Conservation (phyloP, 139 green algal species). For the Ostreobium quekettii region DNA sequence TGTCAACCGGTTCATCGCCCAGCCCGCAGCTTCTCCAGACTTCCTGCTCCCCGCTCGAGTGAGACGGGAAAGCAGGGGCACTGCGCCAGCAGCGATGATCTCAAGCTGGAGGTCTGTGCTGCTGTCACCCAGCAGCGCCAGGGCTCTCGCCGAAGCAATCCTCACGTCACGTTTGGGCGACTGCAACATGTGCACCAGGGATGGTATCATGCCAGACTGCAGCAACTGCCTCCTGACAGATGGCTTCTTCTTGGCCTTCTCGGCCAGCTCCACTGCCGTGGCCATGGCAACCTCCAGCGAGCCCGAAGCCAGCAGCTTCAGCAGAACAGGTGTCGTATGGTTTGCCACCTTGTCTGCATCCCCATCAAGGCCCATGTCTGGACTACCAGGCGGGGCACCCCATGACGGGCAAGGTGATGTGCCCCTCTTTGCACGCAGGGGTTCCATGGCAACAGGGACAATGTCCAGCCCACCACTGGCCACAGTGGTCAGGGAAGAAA, state of each 20-base stretch:
- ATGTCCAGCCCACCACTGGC: too few species aligned
- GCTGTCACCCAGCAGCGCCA: constrained; percentile 1
- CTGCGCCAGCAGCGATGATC: constrained; percentile 4
- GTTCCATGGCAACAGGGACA: too few species aligned
- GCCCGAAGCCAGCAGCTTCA: not conserved
- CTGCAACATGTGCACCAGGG: not conserved
- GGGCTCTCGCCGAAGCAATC: not conserved
- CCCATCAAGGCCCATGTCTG: too few species aligned
- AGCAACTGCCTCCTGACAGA: not conserved
- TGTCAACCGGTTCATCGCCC: not conserved
- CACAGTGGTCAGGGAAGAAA: too few species aligned
- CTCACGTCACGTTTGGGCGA: not conserved
- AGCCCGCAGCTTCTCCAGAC: not conserved
- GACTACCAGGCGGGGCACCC: too few species aligned
- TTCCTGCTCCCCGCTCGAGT: not conserved
- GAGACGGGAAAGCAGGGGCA: not conserved
- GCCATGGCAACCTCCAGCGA: not conserved
- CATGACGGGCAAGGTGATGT: too few species aligned
- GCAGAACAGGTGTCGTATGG: not conserved
- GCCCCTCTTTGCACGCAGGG: too few species aligned
- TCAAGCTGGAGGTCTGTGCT: not conserved
- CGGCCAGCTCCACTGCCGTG: not conserved
- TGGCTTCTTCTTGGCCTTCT: constrained; percentile 1
- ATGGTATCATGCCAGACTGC: not conserved
- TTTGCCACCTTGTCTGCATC: too few species aligned